phyloP scores from a whole-genome alignment of 2,329 filamentous ascomycete genomes.

The Coleophoma crateriformis region DNA sequence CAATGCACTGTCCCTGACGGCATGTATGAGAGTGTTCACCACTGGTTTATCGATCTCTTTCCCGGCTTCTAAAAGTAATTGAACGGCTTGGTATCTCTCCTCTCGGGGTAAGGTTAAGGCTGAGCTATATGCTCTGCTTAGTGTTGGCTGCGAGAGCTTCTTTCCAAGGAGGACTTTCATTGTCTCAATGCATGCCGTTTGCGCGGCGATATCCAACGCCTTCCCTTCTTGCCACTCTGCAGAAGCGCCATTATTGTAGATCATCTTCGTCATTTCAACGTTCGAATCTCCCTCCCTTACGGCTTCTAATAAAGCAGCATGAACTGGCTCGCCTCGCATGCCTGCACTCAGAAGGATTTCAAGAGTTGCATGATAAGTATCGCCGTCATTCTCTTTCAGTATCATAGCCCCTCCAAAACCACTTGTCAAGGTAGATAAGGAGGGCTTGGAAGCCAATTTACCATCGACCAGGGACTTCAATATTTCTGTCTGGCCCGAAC shows the following conservation, averaged over 20 bases:
- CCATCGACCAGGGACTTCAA: slow-evolving; percentile 4
- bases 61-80: slow-evolving; percentile 9
- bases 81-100: slow-evolving; percentile 5
- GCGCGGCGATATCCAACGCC: slow-evolving; percentile 11
- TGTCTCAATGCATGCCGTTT: slow-evolving; percentile 4
- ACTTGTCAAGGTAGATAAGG: slow-evolving; percentile 3
- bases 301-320: slow-evolving; percentile 13
- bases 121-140: slow-evolving; percentile 6
- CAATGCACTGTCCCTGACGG: slow-evolving; percentile 4
- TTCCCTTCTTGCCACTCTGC: slow-evolving; percentile 11
- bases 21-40: slow-evolving; percentile 5
- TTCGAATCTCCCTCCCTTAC: slow-evolving; percentile 6
- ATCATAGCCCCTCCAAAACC: slow-evolving; percentile 7
- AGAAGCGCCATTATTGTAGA: slow-evolving; percentile 5
- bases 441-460: slow-evolving; percentile 3
- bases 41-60: slow-evolving; percentile 9
- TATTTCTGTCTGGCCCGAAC: slow-evolving; percentile 5
- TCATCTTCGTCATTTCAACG: slow-evolving; percentile 6
- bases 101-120: slow-evolving; percentile 4
- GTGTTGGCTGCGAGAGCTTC: slow-evolving; percentile 2
- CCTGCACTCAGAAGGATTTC: slow-evolving; percentile 11
- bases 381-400: slow-evolving; percentile 4
- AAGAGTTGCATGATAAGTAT: slow-evolving; percentile 4
- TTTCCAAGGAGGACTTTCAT: slow-evolving; percentile 5
- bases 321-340: slow-evolving; percentile 10